These are phyloP conservation scores for Fusarium devonianum DNA, from an alignment of 2,329 filamentous ascomycete species.

Conservation along the genomic window DNA sequence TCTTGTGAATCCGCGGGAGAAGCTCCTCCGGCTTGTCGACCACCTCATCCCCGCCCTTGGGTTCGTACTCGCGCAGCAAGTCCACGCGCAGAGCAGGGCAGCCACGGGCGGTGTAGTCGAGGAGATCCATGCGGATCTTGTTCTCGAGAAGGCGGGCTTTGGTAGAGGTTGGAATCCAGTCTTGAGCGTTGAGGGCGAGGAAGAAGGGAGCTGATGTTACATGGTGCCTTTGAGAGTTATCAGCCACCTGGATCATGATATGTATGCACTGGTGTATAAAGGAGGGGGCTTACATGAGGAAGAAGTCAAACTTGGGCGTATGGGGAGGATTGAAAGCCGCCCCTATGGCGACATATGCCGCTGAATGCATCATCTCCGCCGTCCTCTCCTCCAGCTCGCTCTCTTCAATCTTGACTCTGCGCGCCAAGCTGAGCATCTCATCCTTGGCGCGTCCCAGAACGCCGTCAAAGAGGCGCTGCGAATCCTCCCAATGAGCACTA, in stretches of 20 bases:
- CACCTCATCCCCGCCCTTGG: conserved; percentile 56
- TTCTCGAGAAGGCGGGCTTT: conserved; percentile 80
- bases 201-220: conserved; percentile 78
- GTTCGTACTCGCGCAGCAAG: conserved; percentile 66
- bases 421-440: conserved; percentile 68
- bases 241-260: background rate
- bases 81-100: conserved; percentile 66
- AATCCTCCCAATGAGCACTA: conserved; percentile 58
- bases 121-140: conserved; percentile 78
- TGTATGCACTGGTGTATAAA: too few relatives aligned
- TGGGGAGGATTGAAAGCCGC: conserved; percentile 71
- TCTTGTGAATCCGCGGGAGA: conserved; percentile 54
- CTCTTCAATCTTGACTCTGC: conserved; percentile 63
- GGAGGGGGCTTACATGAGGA: conserved; percentile 58
- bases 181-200: conserved; percentile 66
- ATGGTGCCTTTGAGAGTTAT: conserved; percentile 68
- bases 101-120: conserved; percentile 75
- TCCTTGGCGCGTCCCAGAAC: conserved; percentile 68
- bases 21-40: conserved; percentile 56
- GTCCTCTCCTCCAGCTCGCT: conserved; percentile 64
- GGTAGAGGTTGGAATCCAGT: conserved; percentile 65
- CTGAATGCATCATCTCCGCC: conserved; percentile 72
- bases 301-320: conserved; percentile 81
- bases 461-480: conserved; percentile 73
- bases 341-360: conserved; percentile 56